Evolutionary conservation across 2,329 filamentous ascomycete genomes (phyloP), one percentile per base, ranked within the genome.

Genomic region (Chaetomium sp.): DNA sequence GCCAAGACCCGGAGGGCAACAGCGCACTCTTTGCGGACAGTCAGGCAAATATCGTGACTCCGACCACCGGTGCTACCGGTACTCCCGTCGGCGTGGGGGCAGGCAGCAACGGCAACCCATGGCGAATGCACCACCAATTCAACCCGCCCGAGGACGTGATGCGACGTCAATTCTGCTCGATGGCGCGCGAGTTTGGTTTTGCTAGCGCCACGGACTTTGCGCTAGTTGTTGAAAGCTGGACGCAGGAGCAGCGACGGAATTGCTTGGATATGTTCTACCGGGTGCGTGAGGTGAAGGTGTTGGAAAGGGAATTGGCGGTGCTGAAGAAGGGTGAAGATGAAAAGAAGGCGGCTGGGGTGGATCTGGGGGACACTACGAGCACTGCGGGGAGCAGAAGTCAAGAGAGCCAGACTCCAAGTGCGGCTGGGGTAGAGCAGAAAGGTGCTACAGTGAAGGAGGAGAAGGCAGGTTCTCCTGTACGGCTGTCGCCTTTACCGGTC

Each of bases 151-250:
- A 80, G 52, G 82, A 86, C 7, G 88, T 96, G 7, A 82, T 84
- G 71, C 79, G 79, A 52, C 79, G 92, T 14, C 91, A 97, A 66
- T 95, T 99, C 66, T 95, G 91, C 71, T 87, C 85, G 33, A 96
- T 97, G 89, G 89, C 91, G 1, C 80, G 78, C 64, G 82, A 82
- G 53, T 88, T 90, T 69, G 89, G 89, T 0, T 95, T 90, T 67
- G 75, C 79, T 1, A 86, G 82, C 67, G 85, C 86, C 1, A 88
- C 84, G 0, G 87, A 94, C 59, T 97, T 97, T 77, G 94, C 91
- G 3, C 74, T 96, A 40, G 84, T 91, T 11, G 91, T 97, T 3
- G 94, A 97, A 71, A 82, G 85, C 11, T 95, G 91, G 89, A 95
- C 88, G 46, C 88, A 92, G 69, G 88, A 87, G 66, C 80, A 94